Evolutionary conservation across 805 yeast species (phyloP), one percentile per base, ranked within the genome.

Genomic region (Tetrapisispora iriomotensis): DNA sequence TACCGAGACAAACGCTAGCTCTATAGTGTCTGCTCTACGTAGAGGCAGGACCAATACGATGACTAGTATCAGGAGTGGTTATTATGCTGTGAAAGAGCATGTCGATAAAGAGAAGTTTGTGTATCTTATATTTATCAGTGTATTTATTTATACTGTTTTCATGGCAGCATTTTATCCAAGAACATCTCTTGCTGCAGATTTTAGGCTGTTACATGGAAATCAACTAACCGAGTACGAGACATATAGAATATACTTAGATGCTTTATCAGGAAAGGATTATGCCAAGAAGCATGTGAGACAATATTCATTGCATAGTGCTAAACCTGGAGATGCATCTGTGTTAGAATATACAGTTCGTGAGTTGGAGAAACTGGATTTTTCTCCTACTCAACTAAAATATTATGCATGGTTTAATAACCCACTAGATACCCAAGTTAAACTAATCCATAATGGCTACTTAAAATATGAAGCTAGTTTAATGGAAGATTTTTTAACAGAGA

Each of bases 181-280:
- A 41, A 84, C 96, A 1, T 83, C 95, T 2, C 64, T 85, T 15
- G 75, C 82, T 36, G 65, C 95, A 46, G 96, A 88, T 58, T 75
- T 82, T 50, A 71, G 90, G 49, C 64, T 95, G 36, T 58, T 84
- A 46, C 84, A 85, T 59, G 77, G 79, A 24, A 70, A 77, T 26
- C 71, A 66, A 38, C 54, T 84, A 36, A 79, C 94, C 2, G 70
- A 69, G 40, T 70, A 76, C 8, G 96, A 87, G 45, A 69, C 82
- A 23, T 77, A 82, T 47, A 66, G 95, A 25, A 58, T 75, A 15
- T 78, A 71, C 46, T 53, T 83, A 36, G 63, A 62, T 18, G 49
- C 65, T 3, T 51, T 74, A 31, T 55, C 59, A 26, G 49, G 56
- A 1, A 62, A 48, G n/a, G 64, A 65, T 29, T 45, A 56, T 22